phyloP scores from a whole-genome alignment of 768 basidiomycete species.

The Hericium coralloides region DNA sequence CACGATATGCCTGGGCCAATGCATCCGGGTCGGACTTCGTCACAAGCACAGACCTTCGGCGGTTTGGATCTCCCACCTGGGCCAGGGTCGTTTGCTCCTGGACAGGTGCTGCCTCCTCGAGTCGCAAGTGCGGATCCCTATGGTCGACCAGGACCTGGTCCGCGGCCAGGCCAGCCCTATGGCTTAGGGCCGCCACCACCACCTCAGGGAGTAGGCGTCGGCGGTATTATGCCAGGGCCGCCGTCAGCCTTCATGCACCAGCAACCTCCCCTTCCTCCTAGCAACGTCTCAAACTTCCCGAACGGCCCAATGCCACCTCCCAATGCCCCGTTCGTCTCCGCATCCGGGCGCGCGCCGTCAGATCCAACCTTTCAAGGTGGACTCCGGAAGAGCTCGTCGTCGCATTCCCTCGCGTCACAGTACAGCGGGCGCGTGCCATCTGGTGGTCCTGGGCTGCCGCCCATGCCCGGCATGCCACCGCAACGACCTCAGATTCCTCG shows the following conservation, averaged over 20 bases:
- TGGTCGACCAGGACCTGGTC: background rate
- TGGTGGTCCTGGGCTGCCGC: slow-evolving; percentile 25
- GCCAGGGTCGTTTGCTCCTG: background rate
- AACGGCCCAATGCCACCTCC: slow-evolving; percentile 2
- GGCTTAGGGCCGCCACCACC: background rate
- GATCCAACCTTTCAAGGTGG: slow-evolving; percentile 21
- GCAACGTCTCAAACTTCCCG: background rate
- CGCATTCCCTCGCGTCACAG: slow-evolving; percentile 49
- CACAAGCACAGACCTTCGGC: slow-evolving; percentile 7
- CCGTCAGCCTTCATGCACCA: background rate
- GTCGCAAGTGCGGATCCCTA: background rate
- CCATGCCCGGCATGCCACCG: slow-evolving; percentile 27
- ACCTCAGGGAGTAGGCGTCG: background rate
- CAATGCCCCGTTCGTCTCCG: slow-evolving; percentile 6
- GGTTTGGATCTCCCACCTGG: background rate
- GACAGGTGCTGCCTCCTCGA: background rate
- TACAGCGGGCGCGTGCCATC: slow-evolving; percentile 21
- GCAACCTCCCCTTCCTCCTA: background rate
- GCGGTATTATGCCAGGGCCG: background rate
- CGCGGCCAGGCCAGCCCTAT: background rate
- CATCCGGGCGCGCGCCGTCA: slow-evolving; percentile 16
- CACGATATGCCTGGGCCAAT: slow-evolving; percentile 14
- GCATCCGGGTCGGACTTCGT: slow-evolving; percentile 19
- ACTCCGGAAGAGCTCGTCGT: slow-evolving; percentile 46
- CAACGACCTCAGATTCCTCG: slow-evolving; percentile 17